Base-by-base conservation (phyloP, 768 basidiomycete species). In the Trametes cubensis region DNA sequence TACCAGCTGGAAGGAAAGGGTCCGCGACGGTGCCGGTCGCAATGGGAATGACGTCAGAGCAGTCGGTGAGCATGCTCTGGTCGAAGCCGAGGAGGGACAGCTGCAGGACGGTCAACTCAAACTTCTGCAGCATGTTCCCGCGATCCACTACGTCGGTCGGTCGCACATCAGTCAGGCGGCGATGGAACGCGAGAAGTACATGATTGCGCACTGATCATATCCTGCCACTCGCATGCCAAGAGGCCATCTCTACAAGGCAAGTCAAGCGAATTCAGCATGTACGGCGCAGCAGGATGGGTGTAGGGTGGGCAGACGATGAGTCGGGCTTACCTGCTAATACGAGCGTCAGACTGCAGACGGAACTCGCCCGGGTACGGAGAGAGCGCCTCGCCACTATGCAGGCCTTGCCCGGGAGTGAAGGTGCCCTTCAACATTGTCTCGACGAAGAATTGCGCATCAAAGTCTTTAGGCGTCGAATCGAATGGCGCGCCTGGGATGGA, bases 171-270 rank as follows among this genome's bases (percentile, higher is more conserved):
- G 56, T 6, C 20, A 11, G 50, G 28, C 21, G 55, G 34, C 8
- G 34, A 38, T 21, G 15, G 10, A 13, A 21, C 5, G 17, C 34
- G 44, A 14, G 18, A 13, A 14, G 13, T 10, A 25, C 2, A 5
- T 10, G 6, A 8, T 7, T n/a, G 42, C 53, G 47, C 20, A 65
- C 64, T 39, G 44, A 66, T 59, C 61, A 72, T 69, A 21, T 57
- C 64, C 63, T 75, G 75, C 74, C 75, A 76, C 39, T 66, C 55
- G 69, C 75, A 76, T 6, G 74, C 72, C 11, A 74, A 73, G 50
- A 71, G 70, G 39, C 61, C 49, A 58, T 76, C 75, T 61, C 73
- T 72, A n/a, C n/a, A n/a, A n/a, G n/a, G n/a, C n/a, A n/a, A n/a
- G 41, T 68, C 67, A 20, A 71, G 48, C 26, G 15, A 8, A 4